These are phyloP conservation scores for Saccharomycopsis phalli DNA, from an alignment of 1,139 yeast genomes.

Conservation along the genomic window DNA sequence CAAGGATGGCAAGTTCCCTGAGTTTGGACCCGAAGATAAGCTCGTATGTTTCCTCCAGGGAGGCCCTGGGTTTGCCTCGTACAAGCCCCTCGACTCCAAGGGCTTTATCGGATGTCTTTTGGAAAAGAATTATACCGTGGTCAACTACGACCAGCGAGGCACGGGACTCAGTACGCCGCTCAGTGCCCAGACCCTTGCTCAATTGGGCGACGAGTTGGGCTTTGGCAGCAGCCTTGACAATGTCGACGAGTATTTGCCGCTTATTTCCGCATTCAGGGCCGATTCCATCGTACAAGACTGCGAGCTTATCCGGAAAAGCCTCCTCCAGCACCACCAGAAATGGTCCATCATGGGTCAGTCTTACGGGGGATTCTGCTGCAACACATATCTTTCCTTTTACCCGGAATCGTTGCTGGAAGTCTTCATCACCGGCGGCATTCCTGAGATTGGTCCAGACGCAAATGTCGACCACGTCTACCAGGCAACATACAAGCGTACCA, in stretches of 20 bases:
- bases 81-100: conserved; percentile 30
- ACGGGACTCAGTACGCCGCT: conserved; percentile 45
- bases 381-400: conserved; percentile 41
- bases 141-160: conserved; percentile 50
- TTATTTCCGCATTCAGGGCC: conserved; percentile 40
- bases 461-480: conserved; percentile 39
- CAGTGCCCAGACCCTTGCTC: conserved; percentile 29
- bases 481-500: conserved; percentile 39
- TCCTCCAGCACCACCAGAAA: conserved; percentile 28
- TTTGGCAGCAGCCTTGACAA: conserved; percentile 1
- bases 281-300: conserved; percentile 44
- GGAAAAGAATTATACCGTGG: conserved; percentile 38
- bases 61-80: conserved; percentile 49
- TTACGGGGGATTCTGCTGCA: conserved; percentile 47
- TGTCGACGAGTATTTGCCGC: conserved; percentile 30
- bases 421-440: conserved; percentile 48
- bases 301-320: conserved; percentile 34
- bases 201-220: conserved; percentile 21
- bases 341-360: conserved; percentile 52
- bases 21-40: conserved; percentile 23
- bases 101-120: conserved; percentile 34
- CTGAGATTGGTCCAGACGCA: conserved; percentile 37
- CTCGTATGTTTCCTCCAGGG: conserved; percentile 44
- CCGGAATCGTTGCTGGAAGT: conserved; percentile 35
- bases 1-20: conserved; percentile 13